These are phyloP conservation scores for Xeromyces bisporus DNA, from an alignment of 495 filamentous ascomycete species.

Conservation along the genomic window DNA sequence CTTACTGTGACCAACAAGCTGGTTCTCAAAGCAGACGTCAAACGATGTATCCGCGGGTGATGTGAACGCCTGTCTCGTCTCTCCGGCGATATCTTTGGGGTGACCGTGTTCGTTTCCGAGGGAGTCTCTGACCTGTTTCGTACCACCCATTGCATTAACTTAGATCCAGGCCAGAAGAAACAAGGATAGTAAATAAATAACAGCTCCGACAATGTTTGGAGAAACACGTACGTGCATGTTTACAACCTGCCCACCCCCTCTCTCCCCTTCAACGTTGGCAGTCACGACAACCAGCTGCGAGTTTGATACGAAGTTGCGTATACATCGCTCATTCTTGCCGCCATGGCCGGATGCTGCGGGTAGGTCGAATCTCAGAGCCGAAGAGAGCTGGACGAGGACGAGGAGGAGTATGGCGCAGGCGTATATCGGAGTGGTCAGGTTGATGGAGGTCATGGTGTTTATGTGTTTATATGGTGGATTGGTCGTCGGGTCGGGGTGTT, in stretches of 20 bases:
- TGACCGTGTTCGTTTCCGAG: constrained; percentile 89
- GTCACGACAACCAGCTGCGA: constrained; percentile 98
- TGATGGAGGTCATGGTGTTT: constrained; percentile 20
- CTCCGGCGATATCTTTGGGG: constrained; percentile 80
- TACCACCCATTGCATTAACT: no score
- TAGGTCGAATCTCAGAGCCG: constrained; percentile 88
- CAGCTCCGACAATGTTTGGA: no score
- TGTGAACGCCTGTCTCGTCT: constrained; percentile 86
- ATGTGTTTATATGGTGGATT: no score
- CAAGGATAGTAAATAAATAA: no score
- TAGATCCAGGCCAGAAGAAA: no score
- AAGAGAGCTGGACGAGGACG: constrained; percentile 38
- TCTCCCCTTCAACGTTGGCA: constrained; percentile 63
- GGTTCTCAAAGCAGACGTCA: constrained; percentile 94
- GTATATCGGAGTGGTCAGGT: constrained; percentile 18
- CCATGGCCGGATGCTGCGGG: constrained; percentile 45
- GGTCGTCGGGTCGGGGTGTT: no score
- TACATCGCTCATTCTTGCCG: constrained; percentile 63
- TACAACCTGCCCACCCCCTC: constrained; percentile 82
- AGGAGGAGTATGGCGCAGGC: constrained; percentile 21
- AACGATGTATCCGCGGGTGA: constrained; percentile 88
- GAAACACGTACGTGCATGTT: constrained; percentile 76
- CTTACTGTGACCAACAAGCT: constrained; percentile 46
- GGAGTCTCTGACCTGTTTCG: constrained; percentile 77
- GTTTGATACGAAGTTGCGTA: constrained; percentile 87